Percentiles rank a stretch among this genome's conserved stretches.
Evolutionary conservation across 768 basidiomycete species (phyloP).

Genomic region (Tephrocybe sp.): DNA sequence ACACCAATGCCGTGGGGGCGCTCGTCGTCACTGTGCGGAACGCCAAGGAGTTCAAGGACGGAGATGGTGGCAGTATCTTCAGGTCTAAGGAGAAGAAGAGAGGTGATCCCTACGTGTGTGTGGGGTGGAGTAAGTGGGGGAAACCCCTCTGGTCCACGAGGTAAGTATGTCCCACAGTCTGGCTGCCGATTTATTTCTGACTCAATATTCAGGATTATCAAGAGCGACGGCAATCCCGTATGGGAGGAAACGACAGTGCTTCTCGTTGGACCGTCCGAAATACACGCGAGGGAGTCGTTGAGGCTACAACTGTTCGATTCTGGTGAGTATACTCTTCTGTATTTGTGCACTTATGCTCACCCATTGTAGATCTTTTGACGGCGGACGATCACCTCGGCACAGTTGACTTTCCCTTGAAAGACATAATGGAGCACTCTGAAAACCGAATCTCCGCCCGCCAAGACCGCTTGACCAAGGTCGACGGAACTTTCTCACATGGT

Average conservation of each 20-base stretch:
- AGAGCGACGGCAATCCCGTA: slow-evolving; percentile 57
- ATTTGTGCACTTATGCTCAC: not conserved
- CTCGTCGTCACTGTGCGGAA: slow-evolving; percentile 65
- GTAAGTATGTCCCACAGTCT: slow-evolving; percentile 19
- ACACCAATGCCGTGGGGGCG: slow-evolving; percentile 65
- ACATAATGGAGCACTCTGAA: slow-evolving; percentile 31
- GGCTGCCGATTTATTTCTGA: not conserved
- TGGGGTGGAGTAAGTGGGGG: slow-evolving; percentile 63
- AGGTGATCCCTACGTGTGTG: slow-evolving; percentile 59
- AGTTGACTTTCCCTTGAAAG: slow-evolving; percentile 39
- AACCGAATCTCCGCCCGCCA: slow-evolving; percentile 48
- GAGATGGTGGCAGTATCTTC: slow-evolving; percentile 36
- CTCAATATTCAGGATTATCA: slow-evolving; percentile 49
- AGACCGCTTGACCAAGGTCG: slow-evolving; percentile 41
- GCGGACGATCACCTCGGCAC: slow-evolving; percentile 52
- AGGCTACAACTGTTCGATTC: slow-evolving; percentile 74
- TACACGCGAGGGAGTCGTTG: slow-evolving; percentile 65
- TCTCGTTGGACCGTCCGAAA: slow-evolving; percentile 61
- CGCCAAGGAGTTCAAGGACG: slow-evolving; percentile 49
- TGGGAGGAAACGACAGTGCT: slow-evolving; percentile 72
- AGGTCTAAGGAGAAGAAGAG: slow-evolving; percentile 27
- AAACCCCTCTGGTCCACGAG: slow-evolving; percentile 71
- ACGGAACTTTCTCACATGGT: slow-evolving; percentile 32
- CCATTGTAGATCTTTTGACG: slow-evolving; percentile 35
- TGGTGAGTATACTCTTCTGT: slow-evolving; percentile 33